A percentile compares a stretch with the other conserved stretches of the same genome.
Conservation (phyloP, 345 rosid genomes). For the Geranium rotundifolium region DNA sequence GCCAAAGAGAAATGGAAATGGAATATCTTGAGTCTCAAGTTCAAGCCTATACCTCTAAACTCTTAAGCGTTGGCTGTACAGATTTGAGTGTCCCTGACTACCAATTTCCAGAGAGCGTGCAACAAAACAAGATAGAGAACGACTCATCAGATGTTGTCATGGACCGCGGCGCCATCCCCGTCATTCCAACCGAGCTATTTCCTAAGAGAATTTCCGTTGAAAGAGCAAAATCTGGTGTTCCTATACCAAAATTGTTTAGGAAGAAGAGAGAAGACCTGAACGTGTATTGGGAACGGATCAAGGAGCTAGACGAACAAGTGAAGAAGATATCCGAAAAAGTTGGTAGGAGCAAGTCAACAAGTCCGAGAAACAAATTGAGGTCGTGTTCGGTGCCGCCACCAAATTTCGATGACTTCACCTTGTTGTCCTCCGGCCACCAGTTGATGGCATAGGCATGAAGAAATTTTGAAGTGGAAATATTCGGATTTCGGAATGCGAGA, state of each 20-base stretch:
- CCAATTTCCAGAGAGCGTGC: slow-evolving; percentile 32
- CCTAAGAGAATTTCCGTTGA: slow-evolving; percentile 10
- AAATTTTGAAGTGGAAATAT: no score
- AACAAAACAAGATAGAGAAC: slow-evolving; percentile 21
- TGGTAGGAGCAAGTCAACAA: no score
- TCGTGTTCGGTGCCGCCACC: no score
- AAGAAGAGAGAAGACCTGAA: slow-evolving; percentile 18
- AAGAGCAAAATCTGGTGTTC: slow-evolving; percentile 9
- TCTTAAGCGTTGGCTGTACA: slow-evolving; percentile 53
- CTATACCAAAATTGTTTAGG: slow-evolving; percentile 7
- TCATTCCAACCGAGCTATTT: slow-evolving; percentile 13
- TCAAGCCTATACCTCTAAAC: slow-evolving; percentile 58
- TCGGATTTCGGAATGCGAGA: no score
- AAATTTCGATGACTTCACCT: no score
- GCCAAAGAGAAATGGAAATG: slow-evolving; percentile 76
- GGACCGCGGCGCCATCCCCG: slow-evolving; percentile 10
- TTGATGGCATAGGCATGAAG: no score
- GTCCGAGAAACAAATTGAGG: no score
- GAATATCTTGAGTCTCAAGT: slow-evolving; percentile 76
- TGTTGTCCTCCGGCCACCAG: no score
- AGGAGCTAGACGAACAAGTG: slow-evolving; percentile 36
- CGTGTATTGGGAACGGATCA: slow-evolving; percentile 51
- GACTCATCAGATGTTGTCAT: slow-evolving; percentile 14
- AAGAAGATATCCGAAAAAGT: slow-evolving; percentile 37
- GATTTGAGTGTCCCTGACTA: slow-evolving; percentile 37